A percentile compares a stretch with the other conserved stretches of the same genome.
Conservation (phyloP, 2,329 filamentous ascomycete genomes). For the Arachnomyces sp. region DNA sequence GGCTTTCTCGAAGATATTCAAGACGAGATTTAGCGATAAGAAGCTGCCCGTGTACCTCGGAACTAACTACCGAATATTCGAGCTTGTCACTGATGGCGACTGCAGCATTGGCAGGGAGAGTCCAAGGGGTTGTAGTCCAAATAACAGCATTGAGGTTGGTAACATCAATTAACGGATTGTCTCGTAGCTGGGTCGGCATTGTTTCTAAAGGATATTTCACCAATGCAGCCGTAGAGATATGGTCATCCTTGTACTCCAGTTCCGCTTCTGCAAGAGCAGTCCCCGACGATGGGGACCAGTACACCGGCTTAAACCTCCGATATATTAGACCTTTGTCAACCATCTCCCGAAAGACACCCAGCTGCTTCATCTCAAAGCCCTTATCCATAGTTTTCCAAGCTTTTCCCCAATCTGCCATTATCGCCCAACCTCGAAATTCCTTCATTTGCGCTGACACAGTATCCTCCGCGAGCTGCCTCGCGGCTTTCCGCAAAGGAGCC, state of each 20-base stretch:
- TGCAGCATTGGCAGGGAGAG: conserved; percentile 81
- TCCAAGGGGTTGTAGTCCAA: conserved; percentile 99
- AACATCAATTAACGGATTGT: conserved; percentile 32
- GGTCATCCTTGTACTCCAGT: conserved; percentile 56
- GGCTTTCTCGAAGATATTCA: conserved; percentile 45
- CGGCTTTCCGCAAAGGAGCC: conserved; percentile 45
- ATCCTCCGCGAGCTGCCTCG: conserved; percentile 46
- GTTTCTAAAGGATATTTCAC: conserved; percentile 63
- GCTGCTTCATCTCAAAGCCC: conserved; percentile 52
- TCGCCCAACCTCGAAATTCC: conserved; percentile 51
- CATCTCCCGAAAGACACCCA: conserved; percentile 54
- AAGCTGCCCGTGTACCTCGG: conserved; percentile 49
- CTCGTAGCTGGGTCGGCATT: conserved; percentile 37
- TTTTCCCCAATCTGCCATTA: conserved; percentile 58
- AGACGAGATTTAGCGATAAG: conserved; percentile 66
- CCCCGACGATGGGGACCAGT: conserved; percentile 58
- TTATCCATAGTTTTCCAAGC: conserved; percentile 57
- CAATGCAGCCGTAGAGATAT: conserved; percentile 52
- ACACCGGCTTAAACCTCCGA: conserved; percentile 54
- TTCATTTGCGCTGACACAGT: conserved; percentile 53
- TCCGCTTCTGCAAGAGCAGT: conserved; percentile 58
- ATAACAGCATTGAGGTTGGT: conserved; percentile 68
- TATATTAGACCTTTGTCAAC: conserved; percentile 54
- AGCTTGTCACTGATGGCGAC: conserved; percentile 73
- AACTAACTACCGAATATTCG: conserved; percentile 60